A percentile compares a stretch with the other conserved stretches of the same genome.
Evolutionary conservation across 495 filamentous ascomycete genomes (phyloP).

Genomic region (Penicillium arizonense): DNA sequence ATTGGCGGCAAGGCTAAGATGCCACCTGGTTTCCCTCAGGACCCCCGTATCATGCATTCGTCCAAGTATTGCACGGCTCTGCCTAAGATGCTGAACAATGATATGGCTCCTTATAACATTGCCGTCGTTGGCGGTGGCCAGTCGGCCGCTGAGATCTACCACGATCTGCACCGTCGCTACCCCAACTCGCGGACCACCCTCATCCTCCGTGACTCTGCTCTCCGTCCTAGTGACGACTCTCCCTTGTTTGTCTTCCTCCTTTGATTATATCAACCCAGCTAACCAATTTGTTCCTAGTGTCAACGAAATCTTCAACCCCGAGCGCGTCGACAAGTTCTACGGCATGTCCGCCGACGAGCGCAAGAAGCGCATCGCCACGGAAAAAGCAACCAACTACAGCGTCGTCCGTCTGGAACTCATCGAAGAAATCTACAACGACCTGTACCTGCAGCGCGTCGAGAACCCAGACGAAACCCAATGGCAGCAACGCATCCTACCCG

Average conservation of each 20-base stretch:
- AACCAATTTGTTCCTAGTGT: conserved; percentile 56
- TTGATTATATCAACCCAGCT: conserved; percentile 8
- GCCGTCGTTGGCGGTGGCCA: conserved; percentile 88
- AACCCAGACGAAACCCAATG: conserved; percentile 68
- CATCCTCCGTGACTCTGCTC: conserved; percentile 73
- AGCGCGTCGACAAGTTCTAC: conserved; percentile 73
- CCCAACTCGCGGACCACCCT: conserved; percentile 74
- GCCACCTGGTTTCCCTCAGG: conserved; percentile 62
- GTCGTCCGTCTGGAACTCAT: conserved; percentile 87
- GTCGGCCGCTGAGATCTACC: conserved; percentile 93
- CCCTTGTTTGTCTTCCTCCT: conserved; percentile 72
- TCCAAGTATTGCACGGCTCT: conserved; percentile 75
- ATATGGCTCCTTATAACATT: conserved; percentile 60
- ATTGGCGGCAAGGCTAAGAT: conserved; percentile 79
- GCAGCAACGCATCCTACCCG: conserved; percentile 74
- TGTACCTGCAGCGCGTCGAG: conserved; percentile 79
- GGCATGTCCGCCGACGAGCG: conserved; percentile 60
- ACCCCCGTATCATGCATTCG: conserved; percentile 78
- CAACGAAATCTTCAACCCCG: conserved; percentile 93
- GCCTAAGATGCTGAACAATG: conserved; percentile 58
- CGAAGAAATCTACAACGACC: conserved; percentile 77
- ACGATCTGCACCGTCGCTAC: conserved; percentile 79
- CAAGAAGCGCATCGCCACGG: conserved; percentile 56
- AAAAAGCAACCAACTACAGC: conserved; percentile 86
- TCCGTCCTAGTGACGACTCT: conserved; percentile 90